phyloP scores from a whole-genome alignment of 441 rosid genomes.

The Viola pubescens region DNA sequence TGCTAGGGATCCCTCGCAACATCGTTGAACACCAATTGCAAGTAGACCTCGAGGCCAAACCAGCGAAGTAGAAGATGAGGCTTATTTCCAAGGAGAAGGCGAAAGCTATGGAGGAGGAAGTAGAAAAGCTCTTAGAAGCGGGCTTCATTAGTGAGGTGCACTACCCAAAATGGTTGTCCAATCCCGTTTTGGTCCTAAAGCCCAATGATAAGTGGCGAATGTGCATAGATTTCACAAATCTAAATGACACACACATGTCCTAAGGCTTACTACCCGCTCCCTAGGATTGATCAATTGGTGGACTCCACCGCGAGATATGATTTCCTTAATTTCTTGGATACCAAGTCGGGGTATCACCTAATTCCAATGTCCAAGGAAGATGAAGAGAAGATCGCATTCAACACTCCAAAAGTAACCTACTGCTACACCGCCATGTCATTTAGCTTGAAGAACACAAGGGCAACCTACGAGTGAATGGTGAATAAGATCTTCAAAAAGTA shows the following conservation, averaged over 20 bases:
- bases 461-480: background rate
- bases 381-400: too few relatives aligned
- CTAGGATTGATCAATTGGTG: background rate
- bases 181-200: background rate
- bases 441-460: background rate
- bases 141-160: background rate
- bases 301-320: too few relatives aligned
- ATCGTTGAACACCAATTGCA: too few relatives aligned
- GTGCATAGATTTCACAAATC: background rate
- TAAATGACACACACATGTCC: background rate
- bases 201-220: background rate
- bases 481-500: too few relatives aligned
- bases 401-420: background rate
- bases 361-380: too few relatives aligned
- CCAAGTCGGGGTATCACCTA: too few relatives aligned
- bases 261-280: background rate
- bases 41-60: background rate
- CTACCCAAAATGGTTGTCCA: background rate
- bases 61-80: background rate
- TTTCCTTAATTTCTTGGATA: too few relatives aligned
- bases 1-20: too few relatives aligned
- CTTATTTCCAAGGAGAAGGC: too few relatives aligned
- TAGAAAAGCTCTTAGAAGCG: background rate
- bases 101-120: background rate
- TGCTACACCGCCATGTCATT: background rate